Evolutionary conservation across 139 green algal species (phyloP).

Genomic region (Coccomyxa sp.): DNA sequence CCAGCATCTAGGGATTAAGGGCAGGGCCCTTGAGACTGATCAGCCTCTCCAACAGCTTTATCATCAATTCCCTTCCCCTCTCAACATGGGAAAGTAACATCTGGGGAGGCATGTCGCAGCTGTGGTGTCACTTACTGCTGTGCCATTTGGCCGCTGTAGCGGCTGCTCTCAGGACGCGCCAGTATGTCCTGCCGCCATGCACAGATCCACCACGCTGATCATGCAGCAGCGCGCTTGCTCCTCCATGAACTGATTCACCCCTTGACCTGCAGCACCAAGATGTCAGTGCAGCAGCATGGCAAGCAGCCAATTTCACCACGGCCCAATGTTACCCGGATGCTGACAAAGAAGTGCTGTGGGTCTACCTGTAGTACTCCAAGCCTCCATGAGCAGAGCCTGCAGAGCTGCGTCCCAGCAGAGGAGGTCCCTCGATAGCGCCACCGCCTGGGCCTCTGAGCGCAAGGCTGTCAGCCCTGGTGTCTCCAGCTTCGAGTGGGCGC

Average conservation of each 20-base stretch:
- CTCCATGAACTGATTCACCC: conserved; percentile 4
- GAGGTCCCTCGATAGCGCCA: conserved; percentile 4
- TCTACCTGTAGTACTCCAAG: conserved; percentile 22
- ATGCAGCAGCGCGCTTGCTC: background rate
- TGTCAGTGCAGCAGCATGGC: background rate
- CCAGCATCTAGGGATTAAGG: background rate
- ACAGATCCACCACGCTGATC: background rate
- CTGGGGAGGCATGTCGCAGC: too few species aligned
- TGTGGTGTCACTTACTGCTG: background rate
- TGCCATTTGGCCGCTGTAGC: conserved; percentile 7
- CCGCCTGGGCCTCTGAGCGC: background rate
- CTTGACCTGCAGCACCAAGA: background rate
- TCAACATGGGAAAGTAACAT: too few species aligned
- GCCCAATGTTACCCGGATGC: too few species aligned
- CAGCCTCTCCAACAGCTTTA: background rate
- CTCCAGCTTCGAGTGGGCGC: too few species aligned
- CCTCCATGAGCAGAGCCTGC: conserved; percentile 12
- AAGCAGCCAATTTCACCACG: too few species aligned
- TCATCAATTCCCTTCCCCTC: background rate
- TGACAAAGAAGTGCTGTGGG: background rate
- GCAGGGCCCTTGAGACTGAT: background rate
- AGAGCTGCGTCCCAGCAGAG: background rate
- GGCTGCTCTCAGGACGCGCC: conserved; percentile 21
- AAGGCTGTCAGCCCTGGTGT: too few species aligned
- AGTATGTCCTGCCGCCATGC: conserved; percentile 19